Evolutionary conservation across 306 rosid species (phyloP), one percentile per base, ranked within the genome.

Genomic region (Acacia confusa): DNA sequence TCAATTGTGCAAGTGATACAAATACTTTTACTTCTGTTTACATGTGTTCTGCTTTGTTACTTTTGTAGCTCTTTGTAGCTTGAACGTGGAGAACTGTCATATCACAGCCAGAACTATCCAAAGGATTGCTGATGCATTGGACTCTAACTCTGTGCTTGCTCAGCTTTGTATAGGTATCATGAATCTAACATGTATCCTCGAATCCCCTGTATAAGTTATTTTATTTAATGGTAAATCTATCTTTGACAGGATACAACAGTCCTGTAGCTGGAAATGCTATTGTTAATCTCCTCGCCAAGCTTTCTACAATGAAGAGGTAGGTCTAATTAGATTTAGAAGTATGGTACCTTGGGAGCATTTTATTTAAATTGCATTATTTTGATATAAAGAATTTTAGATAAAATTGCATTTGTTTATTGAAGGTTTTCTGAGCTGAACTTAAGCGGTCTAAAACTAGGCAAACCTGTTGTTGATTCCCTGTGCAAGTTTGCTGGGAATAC

Each of bases 31-130:
- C 78, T 84, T 79, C 83, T 70, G 53, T 61, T 84, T 78, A 65
- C 57, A 50, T 50, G 32, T 73, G 74, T 73, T 81, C 75, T 74
- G 40, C 28, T 57, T 57, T 57, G 28, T 57, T 57, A 20, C 61
- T 82, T 83, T 57, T 85, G 64, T 69, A 93, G 99, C 90, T 34
- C 94, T 92, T 71, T 90, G 89, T 84, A 87, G 91, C 90, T 88
- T 95, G 90, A 93, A 91, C 63, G 81, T 90, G 80, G 99, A 93
- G 74, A 87, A 87, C 82, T 95, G 99, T 75, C 79, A 84, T 78
- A 82, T 95, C 85, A 93, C 99, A 58, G 87, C 96, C 72, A 92
- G 89, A 89, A 93, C 99, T 44, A 84, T 95, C 77, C 93, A 88
- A 83, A 90, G 88, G 81, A 84, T 92, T 82, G 84, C 92, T 14